These are phyloP conservation scores for Phytophthora sp. DNA, from an alignment of 352 stramenopile genomes.

Conservation along the genomic window DNA sequence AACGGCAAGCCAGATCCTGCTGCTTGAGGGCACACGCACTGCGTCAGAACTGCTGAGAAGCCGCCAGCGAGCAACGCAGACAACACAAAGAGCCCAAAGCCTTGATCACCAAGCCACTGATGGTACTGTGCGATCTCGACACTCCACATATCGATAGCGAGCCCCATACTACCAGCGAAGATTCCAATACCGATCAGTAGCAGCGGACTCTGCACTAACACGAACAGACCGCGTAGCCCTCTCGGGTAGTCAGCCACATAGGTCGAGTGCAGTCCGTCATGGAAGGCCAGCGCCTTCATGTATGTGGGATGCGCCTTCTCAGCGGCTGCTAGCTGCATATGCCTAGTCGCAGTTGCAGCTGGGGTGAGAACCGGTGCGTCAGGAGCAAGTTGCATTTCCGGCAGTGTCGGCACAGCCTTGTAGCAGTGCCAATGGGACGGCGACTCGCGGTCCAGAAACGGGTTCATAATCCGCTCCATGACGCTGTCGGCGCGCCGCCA, in stretches of 20 bases:
- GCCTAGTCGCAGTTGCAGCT: not conserved
- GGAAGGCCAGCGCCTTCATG: slow-evolving; percentile 64
- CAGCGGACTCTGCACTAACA: slow-evolving; percentile 75
- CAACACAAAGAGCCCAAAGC: slow-evolving; percentile 64
- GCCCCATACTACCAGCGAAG: slow-evolving; percentile 69
- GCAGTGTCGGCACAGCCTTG: slow-evolving; percentile 21
- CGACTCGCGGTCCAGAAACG: slow-evolving; percentile 63
- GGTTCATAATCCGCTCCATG: slow-evolving; percentile 82
- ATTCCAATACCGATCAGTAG: slow-evolving; percentile 70
- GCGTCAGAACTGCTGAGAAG: slow-evolving; percentile 59
- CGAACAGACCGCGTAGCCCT: slow-evolving; percentile 62
- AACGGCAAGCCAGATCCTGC: slow-evolving; percentile 78
- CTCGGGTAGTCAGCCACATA: slow-evolving; percentile 71
- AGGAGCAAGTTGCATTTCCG: slow-evolving; percentile 12
- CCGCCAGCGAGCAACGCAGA: slow-evolving; percentile 56
- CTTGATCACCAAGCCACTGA: slow-evolving; percentile 55
- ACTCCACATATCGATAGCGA: slow-evolving; percentile 71
- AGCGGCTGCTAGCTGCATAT: slow-evolving; percentile 4
- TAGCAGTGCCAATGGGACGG: slow-evolving; percentile 27
- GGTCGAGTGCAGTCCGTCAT: slow-evolving; percentile 78
- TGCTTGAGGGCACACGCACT: slow-evolving; percentile 71
- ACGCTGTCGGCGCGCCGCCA: slow-evolving; percentile 59
- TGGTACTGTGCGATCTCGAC: slow-evolving; percentile 69
- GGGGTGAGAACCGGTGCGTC: not conserved
- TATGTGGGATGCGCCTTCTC: slow-evolving; percentile 35